Evolutionary conservation across 2,329 filamentous ascomycete genomes (phyloP), one percentile per base, ranked within the genome.

Genomic region (Elsinoe arachidis): DNA sequence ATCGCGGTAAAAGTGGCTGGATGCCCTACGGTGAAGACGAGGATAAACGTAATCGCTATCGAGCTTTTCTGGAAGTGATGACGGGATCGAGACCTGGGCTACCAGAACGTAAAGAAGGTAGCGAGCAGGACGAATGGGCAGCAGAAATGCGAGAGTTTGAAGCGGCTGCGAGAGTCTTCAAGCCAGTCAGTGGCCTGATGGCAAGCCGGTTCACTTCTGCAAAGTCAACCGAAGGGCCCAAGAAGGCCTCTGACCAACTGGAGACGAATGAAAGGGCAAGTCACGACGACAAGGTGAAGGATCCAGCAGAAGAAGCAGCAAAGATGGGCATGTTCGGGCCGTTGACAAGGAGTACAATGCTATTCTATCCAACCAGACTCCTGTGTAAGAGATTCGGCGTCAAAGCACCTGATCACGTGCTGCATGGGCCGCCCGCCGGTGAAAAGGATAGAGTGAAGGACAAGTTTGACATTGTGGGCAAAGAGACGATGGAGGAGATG

Each of bases 361-460:
- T 84, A 3, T 97, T 96, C 70, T 85, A 85, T 64, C 93, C 93
- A 0, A 85, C 86, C 1, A 79, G 90, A 56, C 73, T 99, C 39
- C 73, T 97, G n/a, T 97, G 92, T 73, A 99, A 97, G 70, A 80
- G 93, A 7, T 96, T 99, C 73, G 90, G 90, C 64, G 86, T 97
- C n/a, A 83, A 80, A 60, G 82, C 87, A 7, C 90, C 91, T 0
- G 78, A 80, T 9, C 81, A 90, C 69, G 83, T 86, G 33, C 79
- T 81, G 64, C 72, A 77, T 34, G 79, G 85, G 41, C 70, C 77
- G 0, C 43, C 51, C 21, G 55, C 38, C 5, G 59, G 53, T 10
- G 52, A 43, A 38, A 64, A 60, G 14, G 58, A 60, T 12, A 59
- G 55, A 37, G 64, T 58, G 5, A 62, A 63, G 35, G 61, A 61